These are phyloP conservation scores for Solanum pinnatisectum DNA, from an alignment of 257 asterid species.

Conservation along the genomic window DNA sequence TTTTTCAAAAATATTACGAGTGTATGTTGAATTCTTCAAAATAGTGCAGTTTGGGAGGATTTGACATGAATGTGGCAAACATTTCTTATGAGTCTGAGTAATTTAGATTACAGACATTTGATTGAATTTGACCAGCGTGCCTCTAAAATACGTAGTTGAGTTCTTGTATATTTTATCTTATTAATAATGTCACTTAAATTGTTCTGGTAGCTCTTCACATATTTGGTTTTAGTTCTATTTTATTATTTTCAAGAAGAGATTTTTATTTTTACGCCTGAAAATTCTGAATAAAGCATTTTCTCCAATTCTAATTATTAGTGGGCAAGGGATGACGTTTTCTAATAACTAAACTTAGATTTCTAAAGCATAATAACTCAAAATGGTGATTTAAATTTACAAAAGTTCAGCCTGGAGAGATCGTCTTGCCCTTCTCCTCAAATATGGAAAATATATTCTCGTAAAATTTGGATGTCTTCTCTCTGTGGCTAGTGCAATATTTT, in stretches of 20 bases:
- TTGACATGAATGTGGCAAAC: neutral
- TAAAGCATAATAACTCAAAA: neutral
- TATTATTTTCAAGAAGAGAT: too few species aligned
- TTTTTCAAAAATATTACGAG: too few species aligned
- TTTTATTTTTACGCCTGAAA: neutral
- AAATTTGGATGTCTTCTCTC: too few species aligned
- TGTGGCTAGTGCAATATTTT: too few species aligned
- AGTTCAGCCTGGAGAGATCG: neutral
- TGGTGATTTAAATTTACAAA: neutral
- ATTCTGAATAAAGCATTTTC: neutral
- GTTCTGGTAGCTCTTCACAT: neutral
- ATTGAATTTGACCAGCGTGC: neutral
- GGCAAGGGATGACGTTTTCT: neutral
- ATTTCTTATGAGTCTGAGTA: neutral
- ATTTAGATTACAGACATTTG: neutral
- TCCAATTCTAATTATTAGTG: neutral
- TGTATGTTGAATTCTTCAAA: too few species aligned
- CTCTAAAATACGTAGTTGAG: neutral
- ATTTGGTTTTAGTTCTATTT: neutral
- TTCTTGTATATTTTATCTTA: too few species aligned
- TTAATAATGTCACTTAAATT: neutral
- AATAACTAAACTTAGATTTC: neutral
- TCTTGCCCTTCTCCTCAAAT: neutral
- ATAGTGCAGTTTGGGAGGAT: neutral
- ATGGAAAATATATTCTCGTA: neutral